A percentile compares a stretch with the other conserved stretches of the same genome.
Conservation (phyloP, 768 basidiomycete species). For the Candolleomyces eurysporus region DNA sequence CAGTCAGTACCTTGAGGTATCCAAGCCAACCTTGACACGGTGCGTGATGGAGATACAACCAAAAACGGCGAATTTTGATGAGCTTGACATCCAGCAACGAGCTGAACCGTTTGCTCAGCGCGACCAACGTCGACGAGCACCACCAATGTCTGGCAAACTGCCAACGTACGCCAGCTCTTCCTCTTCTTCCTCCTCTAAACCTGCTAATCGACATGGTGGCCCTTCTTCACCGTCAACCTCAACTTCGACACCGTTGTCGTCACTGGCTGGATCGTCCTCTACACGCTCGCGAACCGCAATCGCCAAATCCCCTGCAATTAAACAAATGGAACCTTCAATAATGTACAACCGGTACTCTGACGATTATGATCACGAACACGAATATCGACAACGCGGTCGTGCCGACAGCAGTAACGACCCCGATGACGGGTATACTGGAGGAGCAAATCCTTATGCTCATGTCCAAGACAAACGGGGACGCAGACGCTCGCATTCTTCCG, state of each 20-base stretch:
- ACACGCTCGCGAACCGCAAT: not conserved
- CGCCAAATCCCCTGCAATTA: not conserved
- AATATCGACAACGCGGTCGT: not conserved
- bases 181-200: not conserved
- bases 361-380: not conserved
- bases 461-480: not conserved
- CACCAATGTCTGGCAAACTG: conserved; percentile 2
- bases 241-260: not conserved
- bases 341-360: not conserved
- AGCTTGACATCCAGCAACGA: not conserved
- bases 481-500: not conserved
- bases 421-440: not conserved
- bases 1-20: too few species aligned
- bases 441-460: conserved; percentile 3
- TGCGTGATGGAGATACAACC: too few species aligned
- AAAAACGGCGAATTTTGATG: too few species aligned
- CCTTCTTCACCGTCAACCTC: not conserved
- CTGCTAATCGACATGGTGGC: not conserved
- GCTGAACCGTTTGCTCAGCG: too few species aligned
- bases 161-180: not conserved
- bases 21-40: too few species aligned
- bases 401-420: not conserved
- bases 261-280: not conserved
- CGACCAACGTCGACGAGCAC: not conserved
- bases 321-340: not conserved